A percentile compares a stretch with the other conserved stretches of the same genome.
Evolutionary conservation across 78 protist species (phyloP).

Genomic region (Emiliania huxleyi): DNA sequence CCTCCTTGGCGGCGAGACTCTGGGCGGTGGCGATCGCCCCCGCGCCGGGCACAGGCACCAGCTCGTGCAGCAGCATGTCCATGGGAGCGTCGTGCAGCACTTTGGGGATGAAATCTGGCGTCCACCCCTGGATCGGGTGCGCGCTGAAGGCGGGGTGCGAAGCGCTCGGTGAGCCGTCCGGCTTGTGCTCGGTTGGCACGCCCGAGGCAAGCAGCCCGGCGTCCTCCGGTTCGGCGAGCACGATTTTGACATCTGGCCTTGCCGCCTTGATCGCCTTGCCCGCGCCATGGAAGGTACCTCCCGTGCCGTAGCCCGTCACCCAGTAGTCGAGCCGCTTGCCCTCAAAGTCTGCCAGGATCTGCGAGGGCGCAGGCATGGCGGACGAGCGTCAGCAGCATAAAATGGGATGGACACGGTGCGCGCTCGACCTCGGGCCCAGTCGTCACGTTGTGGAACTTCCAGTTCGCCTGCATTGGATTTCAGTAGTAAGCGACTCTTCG

Average conservation of each 20-base stretch:
- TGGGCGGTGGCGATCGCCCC: conserved; percentile 43
- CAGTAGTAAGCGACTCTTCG: too few species aligned
- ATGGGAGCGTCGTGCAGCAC: neutral
- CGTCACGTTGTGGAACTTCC: conserved; percentile 36
- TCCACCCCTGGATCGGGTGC: conserved; percentile 62
- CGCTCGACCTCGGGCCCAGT: conserved; percentile 64
- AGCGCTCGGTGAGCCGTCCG: neutral
- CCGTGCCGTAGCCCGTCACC: conserved; percentile 71
- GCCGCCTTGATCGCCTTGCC: conserved; percentile 1
- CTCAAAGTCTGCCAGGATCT: neutral
- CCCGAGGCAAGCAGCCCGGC: conserved; percentile 29
- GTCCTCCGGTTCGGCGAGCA: conserved; percentile 51
- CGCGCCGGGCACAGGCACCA: conserved; percentile 35
- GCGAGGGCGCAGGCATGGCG: too few species aligned
- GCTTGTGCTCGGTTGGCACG: neutral
- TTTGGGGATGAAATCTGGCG: conserved; percentile 60
- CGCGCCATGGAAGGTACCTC: conserved; percentile 58
- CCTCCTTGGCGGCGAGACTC: conserved; percentile 63
- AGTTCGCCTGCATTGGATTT: conserved; percentile 15
- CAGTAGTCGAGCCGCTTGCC: conserved; percentile 53
- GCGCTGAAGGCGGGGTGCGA: neutral
- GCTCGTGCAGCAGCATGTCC: neutral
- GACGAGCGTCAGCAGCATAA: too few species aligned
- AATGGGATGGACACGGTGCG: too few species aligned
- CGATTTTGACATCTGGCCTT: neutral